Evolutionary conservation across 1,284 basidiomycete genomes (phyloP).

Genomic region (Moniliella sp.): DNA sequence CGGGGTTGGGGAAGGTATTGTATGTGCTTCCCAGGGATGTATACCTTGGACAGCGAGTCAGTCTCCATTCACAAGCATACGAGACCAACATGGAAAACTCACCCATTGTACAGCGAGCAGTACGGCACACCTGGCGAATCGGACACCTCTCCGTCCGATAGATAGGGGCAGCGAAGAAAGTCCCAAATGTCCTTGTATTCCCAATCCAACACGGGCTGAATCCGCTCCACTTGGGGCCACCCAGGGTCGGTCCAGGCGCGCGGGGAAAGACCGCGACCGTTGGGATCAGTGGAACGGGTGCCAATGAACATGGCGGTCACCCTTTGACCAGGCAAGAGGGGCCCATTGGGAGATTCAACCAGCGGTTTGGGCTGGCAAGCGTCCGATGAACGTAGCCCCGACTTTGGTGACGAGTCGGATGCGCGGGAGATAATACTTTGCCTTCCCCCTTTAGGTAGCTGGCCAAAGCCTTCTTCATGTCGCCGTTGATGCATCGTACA

Average conservation of each 20-base stretch:
- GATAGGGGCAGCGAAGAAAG: constrained; percentile 52
- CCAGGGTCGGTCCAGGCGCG: constrained; percentile 46
- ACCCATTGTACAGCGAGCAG: constrained; percentile 81
- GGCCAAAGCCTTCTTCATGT: constrained; percentile 61
- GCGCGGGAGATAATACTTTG: too few relatives aligned
- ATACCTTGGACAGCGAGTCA: constrained; percentile 42
- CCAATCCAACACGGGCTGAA: constrained; percentile 94
- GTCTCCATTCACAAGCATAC: neutral
- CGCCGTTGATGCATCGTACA: constrained; percentile 52
- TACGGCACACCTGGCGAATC: constrained; percentile 40
- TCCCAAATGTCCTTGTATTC: constrained; percentile 68
- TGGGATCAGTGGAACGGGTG: constrained; percentile 41
- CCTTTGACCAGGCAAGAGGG: too few relatives aligned
- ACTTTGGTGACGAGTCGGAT: too few relatives aligned
- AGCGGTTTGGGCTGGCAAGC: too few relatives aligned
- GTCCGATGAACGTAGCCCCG: too few relatives aligned
- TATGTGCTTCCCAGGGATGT: constrained; percentile 90
- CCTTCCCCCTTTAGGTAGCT: constrained; percentile 48
- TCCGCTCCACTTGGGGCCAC: constrained; percentile 72
- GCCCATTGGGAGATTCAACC: too few relatives aligned
- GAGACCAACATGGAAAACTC: constrained; percentile 14
- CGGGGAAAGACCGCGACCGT: neutral
- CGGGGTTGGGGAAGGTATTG: constrained; percentile 77
- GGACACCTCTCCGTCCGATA: constrained; percentile 37
- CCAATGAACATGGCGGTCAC: constrained; percentile 67